phyloP scores from a whole-genome alignment of 179 eudicot species.

The Silene noctiflora region DNA sequence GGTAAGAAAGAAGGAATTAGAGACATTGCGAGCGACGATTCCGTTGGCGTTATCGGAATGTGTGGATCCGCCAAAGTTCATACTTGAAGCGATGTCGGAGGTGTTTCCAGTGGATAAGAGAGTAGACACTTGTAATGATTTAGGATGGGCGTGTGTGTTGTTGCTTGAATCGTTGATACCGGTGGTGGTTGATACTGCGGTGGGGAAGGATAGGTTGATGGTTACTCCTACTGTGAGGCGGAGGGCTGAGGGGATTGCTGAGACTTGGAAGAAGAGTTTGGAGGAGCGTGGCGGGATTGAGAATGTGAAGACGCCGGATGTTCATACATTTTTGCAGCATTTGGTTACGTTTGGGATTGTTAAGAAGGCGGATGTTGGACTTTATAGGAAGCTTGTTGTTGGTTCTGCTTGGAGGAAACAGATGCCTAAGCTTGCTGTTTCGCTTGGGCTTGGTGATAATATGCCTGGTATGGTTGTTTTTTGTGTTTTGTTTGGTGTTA shows the following conservation, averaged over 20 bases:
- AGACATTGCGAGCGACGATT: slow-evolving; percentile 48
- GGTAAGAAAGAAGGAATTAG: slow-evolving; percentile 73
- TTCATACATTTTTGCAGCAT: slow-evolving; percentile 92
- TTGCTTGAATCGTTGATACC: slow-evolving; percentile 78
- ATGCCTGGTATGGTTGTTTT: slow-evolving; percentile 70
- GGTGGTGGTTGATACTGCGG: slow-evolving; percentile 70
- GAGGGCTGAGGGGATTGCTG: slow-evolving; percentile 74
- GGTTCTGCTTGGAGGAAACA: slow-evolving; percentile 99
- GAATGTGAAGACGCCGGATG: slow-evolving; percentile 93
- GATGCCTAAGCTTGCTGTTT: slow-evolving; percentile 96
- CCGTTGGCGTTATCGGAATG: slow-evolving; percentile 58
- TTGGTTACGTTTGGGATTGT: slow-evolving; percentile 93
- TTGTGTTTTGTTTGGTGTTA: neutral
- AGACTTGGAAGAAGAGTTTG: slow-evolving; percentile 85
- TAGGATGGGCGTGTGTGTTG: slow-evolving; percentile 97
- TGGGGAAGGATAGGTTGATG: slow-evolving; percentile 72
- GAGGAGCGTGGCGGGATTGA: slow-evolving; percentile 92
- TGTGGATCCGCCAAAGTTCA: slow-evolving; percentile 85
- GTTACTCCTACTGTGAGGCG: slow-evolving; percentile 72
- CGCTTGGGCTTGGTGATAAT: slow-evolving; percentile 77
- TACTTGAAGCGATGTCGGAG: slow-evolving; percentile 82
- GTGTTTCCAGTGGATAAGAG: slow-evolving; percentile 89
- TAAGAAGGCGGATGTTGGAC: slow-evolving; percentile 65
- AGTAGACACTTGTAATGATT: slow-evolving; percentile 49
- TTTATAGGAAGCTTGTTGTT: slow-evolving; percentile 87